Evolutionary conservation across 2,329 filamentous ascomycete species (phyloP), one percentile per base, ranked within the genome.

Genomic region (Fusarium solani-melongenae): DNA sequence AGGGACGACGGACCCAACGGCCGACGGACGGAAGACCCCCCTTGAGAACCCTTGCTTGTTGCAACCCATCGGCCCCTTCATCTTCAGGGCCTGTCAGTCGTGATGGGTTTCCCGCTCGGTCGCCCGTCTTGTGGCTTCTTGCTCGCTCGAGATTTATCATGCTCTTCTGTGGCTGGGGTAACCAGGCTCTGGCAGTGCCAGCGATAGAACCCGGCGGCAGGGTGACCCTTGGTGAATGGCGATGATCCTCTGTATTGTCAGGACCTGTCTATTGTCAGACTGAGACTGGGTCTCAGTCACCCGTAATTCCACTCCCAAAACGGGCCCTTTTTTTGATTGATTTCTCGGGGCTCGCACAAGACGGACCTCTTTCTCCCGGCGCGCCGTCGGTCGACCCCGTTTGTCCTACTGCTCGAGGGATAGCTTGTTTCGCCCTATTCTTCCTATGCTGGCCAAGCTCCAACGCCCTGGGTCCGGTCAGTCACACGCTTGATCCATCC

Each of bases 11-110:
- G 31, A 31, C 31, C n/a, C 29, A 67, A 53, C 61, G 72, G 67
- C 59, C 34, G 61, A 69, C 71, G 64, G 68, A 41, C 44, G 58
- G 60, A 74, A 60, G 55, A 49, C 11, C 64, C 67, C 56, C 58
- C 64, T 72, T 60, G 64, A 72, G 67, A 58, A 39, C 33, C 36
- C 22, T 53, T 55, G 66, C 41, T 57, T 62, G 55, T 57, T 72
- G 59, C n/a, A 49, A 67, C 60, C 64, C 60, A 27, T 53, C 29
- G 39, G 11, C 69, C 72, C 69, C 71, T 74, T 74, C 72, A 74
- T 71, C 67, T 56, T 73, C 46, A 62, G 36, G 39, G 24, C 38
- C 41, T 73, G 46, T 36, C 33, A 29, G 41, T 62, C 44, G 41
- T 62, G 53, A 49, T 61, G 49, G 46, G 31, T n/a, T 49, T 59